Evolutionary conservation across 805 yeast genomes (phyloP), one percentile per base, ranked within the genome.

Genomic region (Candida boidinii): DNA sequence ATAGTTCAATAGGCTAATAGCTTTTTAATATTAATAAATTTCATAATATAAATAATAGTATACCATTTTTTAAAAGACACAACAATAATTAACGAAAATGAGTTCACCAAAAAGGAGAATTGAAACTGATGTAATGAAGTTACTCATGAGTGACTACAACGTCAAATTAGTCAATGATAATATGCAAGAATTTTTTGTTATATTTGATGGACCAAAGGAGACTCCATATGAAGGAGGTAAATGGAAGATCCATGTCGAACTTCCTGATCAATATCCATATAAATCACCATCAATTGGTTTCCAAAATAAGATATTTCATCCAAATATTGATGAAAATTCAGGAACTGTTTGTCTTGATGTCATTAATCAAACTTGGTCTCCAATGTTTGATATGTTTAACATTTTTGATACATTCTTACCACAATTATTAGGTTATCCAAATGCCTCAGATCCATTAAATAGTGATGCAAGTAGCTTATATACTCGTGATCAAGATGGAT

Each of bases 311-410:
- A 90, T 92, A 14, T 88, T 76, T 59, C 98, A 90, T 54, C 98
- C 98, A 5, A 90, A 90, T 51, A 87, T 90, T 40, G 98, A 90
- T 53, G 94, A 87, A 53, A 68, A 76, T 18, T 78, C 76, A 1
- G 98, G 98, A 0, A 77, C 94, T 0, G 96, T 90, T 6, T 90
- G 98, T 58, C 73, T 90, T 31, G 97, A 90, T 54, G 97, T 92
- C 13, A 88, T 90, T 42, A 90, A 90, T 54, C 96, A 90, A 52
- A 86, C 97, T 1, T 90, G 98, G 98, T 83, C 94, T 26, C 97
- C 98, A 2, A 83, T 90, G 86, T 90, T 87, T 64, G 96, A 92
- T 35, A 70, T 92, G 43, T 65, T 79, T 43, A 92, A 92, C 53
- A 83, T 90, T 17, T 85, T 92, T 53, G 97, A 90, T 49, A 79